A percentile compares a stretch with the other conserved stretches of the same genome.
Conservation (phyloP, 768 basidiomycete genomes). For the Termitomyces sp. region DNA sequence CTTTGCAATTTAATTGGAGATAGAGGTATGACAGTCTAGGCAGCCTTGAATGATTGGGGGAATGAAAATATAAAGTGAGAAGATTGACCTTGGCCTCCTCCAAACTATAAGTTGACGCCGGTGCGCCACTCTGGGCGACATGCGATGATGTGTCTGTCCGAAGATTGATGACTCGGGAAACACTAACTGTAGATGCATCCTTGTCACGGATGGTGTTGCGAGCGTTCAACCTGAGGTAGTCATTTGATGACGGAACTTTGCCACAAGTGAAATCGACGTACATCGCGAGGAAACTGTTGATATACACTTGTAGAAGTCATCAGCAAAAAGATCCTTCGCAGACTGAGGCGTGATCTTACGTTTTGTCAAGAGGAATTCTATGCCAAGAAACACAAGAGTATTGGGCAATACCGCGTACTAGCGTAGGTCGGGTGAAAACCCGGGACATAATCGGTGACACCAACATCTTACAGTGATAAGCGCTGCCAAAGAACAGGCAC, state of each 20-base stretch:
- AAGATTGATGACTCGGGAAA: slow-evolving; percentile 14
- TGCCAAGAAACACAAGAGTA: slow-evolving; percentile 17
- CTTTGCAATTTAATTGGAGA: neutral
- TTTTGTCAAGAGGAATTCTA: slow-evolving; percentile 18
- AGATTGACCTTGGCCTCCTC: slow-evolving; percentile 12
- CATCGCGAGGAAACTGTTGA: slow-evolving; percentile 30
- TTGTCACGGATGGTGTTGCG: slow-evolving; percentile 14
- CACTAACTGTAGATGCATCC: slow-evolving; percentile 4
- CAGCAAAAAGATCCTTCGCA: neutral
- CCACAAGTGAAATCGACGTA: neutral
- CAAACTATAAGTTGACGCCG: neutral
- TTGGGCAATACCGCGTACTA: slow-evolving; percentile 15
- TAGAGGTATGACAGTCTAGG: slow-evolving; percentile 4
- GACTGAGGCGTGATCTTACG: slow-evolving; percentile 2
- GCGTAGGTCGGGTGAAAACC: neutral
- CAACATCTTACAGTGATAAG: slow-evolving; percentile 15
- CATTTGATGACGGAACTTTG: neutral
- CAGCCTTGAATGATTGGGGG: neutral
- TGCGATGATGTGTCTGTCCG: slow-evolving; percentile 10
- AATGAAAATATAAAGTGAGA: neutral
- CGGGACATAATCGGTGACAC: neutral
- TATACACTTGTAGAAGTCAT: slow-evolving; percentile 19
- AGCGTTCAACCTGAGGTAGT: slow-evolving; percentile 18
- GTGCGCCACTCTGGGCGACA: neutral
- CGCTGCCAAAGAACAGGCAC: slow-evolving; percentile 14